A percentile compares a stretch with the other conserved stretches of the same genome.
Evolutionary conservation across 441 rosid species (phyloP).

Genomic region (Macaranga tanarius): DNA sequence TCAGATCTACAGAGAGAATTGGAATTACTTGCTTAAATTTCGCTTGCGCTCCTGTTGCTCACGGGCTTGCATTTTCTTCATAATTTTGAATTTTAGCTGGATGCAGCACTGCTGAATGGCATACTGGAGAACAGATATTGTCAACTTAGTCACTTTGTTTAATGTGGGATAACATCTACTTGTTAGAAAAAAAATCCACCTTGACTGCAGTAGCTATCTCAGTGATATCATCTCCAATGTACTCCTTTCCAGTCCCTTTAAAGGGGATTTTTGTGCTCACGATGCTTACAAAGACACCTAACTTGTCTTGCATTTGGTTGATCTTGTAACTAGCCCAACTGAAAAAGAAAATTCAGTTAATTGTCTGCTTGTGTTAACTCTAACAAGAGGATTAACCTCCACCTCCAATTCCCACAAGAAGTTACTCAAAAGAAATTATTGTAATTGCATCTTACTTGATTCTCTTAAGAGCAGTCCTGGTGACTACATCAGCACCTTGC

Average conservation of each 20-base stretch:
- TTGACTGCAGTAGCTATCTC: conserved; percentile 95
- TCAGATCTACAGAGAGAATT: neutral
- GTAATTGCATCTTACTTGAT: conserved; percentile 60
- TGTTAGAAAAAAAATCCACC: conserved; percentile 39
- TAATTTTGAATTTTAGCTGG: conserved; percentile 89
- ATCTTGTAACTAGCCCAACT: conserved; percentile 97
- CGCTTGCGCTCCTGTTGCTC: conserved; percentile 95
- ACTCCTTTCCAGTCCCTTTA: conserved; percentile 98
- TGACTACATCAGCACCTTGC: conserved; percentile 99
- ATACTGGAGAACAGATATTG: conserved; percentile 46
- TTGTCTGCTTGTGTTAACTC: conserved; percentile 5
- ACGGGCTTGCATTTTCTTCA: conserved; percentile 81
- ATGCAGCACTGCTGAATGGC: conserved; percentile 95
- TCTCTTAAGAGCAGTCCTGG: conserved; percentile 90
- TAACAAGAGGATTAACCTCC: neutral
- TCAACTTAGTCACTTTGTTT: conserved; percentile 24
- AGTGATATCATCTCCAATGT: conserved; percentile 93
- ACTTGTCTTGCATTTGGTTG: conserved; percentile 85
- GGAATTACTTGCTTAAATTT: conserved; percentile 75
- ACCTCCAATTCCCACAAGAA: neutral
- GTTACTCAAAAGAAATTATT: conserved; percentile 6
- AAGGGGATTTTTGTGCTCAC: conserved; percentile 98
- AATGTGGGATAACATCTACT: neutral
- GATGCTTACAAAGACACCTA: conserved; percentile 92
- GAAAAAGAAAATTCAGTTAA: conserved; percentile 25